These are phyloP conservation scores for Bryoerythrophyllum caledonicum DNA, from an alignment of 225 moss, liverwort and hornwort species.

Conservation along the genomic window DNA sequence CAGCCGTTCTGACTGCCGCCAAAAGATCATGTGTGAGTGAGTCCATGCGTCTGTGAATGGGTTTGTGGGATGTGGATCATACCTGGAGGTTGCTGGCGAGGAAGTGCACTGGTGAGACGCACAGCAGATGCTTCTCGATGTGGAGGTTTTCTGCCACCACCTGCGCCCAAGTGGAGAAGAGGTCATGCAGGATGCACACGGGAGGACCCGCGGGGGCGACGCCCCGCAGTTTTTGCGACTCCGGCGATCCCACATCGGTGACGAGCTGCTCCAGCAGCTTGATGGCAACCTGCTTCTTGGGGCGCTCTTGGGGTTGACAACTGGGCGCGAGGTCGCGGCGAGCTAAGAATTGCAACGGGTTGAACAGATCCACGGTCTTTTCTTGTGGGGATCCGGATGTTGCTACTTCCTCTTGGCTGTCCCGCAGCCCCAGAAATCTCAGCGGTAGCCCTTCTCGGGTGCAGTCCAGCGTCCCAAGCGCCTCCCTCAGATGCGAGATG, in stretches of 20 bases:
- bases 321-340: neutral
- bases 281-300: slow-evolving; percentile 5
- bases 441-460: slow-evolving; percentile 9
- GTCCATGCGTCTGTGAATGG: neutral
- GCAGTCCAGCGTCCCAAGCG: slow-evolving; percentile 5
- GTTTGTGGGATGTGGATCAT: neutral
- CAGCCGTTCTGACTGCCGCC: slow-evolving; percentile 4
- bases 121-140: neutral
- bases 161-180: slow-evolving; percentile 19
- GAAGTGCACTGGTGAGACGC: neutral
- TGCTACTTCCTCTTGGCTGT: neutral
- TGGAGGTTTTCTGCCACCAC: neutral
- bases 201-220: slow-evolving; percentile 18
- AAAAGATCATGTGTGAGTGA: neutral
- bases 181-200: slow-evolving; percentile 20
- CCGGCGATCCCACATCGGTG: slow-evolving; percentile 8
- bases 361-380: slow-evolving; percentile 3
- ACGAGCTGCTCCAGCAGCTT: neutral
- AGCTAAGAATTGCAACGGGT: neutral
- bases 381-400: neutral
- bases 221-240: slow-evolving; percentile 1
- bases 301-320: neutral
- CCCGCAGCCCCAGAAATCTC: neutral
- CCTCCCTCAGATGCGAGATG: neutral
- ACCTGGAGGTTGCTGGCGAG: slow-evolving; percentile 2